A percentile compares a stretch with the other conserved stretches of the same genome.
phyloP scores from a whole-genome alignment of 192 early-diverging fungal species.

The Phlyctochytrium arcticum region DNA sequence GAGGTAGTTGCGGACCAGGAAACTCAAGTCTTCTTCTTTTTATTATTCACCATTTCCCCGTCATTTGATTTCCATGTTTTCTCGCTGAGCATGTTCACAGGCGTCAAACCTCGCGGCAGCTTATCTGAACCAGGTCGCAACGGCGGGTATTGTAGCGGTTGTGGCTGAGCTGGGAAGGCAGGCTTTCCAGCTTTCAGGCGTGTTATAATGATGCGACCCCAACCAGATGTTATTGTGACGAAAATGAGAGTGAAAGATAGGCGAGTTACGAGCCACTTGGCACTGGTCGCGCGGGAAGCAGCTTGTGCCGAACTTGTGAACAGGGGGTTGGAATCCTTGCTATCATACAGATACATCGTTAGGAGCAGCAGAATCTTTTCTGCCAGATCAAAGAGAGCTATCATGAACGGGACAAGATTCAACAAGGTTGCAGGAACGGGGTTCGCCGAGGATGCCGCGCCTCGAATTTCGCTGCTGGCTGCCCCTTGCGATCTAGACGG shows the following conservation, averaged over 20 bases:
- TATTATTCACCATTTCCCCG: neutral
- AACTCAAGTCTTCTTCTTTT: constrained; percentile 10
- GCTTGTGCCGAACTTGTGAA: neutral
- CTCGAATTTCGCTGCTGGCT: neutral
- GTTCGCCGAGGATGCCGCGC: neutral
- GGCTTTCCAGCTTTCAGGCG: neutral
- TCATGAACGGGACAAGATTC: neutral
- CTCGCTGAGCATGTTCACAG: constrained; percentile 9
- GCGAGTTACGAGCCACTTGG: constrained; percentile 1
- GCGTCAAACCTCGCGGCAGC: constrained; percentile 10
- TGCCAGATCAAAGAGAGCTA: neutral
- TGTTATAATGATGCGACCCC: neutral
- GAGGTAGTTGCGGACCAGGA: no score
- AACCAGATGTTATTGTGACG: neutral
- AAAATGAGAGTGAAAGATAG: neutral
- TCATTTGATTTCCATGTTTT: constrained; percentile 3
- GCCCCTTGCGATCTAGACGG: no score
- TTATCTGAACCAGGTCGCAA: neutral
- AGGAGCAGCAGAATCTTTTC: neutral
- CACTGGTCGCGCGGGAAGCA: neutral
- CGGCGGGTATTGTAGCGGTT: neutral
- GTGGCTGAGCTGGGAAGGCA: neutral
- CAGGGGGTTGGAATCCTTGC: no score
- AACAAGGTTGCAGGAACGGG: neutral
- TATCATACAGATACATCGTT: neutral